Base-by-base conservation (phyloP, 257 asterid species). In the Ocimum tenuiflorum region DNA sequence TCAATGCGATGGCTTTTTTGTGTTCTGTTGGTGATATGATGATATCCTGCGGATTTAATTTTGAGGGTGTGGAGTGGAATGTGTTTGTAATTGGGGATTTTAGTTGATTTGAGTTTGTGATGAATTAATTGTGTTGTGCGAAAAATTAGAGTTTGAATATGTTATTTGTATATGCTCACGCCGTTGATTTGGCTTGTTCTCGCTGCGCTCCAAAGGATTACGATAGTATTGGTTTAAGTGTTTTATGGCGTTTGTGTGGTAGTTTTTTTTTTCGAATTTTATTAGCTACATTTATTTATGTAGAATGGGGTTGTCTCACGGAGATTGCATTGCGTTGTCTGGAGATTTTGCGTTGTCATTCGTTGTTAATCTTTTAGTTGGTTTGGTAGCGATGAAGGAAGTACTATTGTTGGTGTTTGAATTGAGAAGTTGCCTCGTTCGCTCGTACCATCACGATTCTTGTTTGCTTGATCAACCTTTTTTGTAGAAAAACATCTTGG, bases 1-100 rank as follows among this genome's bases (percentile, higher is more conserved):
- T 73, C 71, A 43, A 72, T 64, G 82, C 64, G 67, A 20, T 39
- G 73, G 15, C 33, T 9, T 31, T 63, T 20, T 39, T 29, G 6
- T 63, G 69, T 35, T 50, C 2, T 61, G 39, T 18, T 61, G 20
- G 51, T 20, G 57, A 38, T 66, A 1, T 48, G 3, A 17, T 22
- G 17, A 19, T 68, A 38, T 36, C n/a, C 42, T 50, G 67, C 15
- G 45, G 63, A 43, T 11, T 18, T 19, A n/a, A 1, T 27, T 27
- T 18, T 14, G 51, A 73, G 67, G 22, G 15, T 51, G 18, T 55
- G 45, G 60, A 29, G 61, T 27, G 78, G 78, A 47, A 45, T 54
- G 75, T 52, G 73, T 67, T 67, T 23, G 7, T 11, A 24, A 54
- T 62, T 47, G 18, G 46, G 10, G 58, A 33, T 67, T 31, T 56